Conservation (phyloP, 768 basidiomycete genomes). For the Termitomyces titanicus region DNA sequence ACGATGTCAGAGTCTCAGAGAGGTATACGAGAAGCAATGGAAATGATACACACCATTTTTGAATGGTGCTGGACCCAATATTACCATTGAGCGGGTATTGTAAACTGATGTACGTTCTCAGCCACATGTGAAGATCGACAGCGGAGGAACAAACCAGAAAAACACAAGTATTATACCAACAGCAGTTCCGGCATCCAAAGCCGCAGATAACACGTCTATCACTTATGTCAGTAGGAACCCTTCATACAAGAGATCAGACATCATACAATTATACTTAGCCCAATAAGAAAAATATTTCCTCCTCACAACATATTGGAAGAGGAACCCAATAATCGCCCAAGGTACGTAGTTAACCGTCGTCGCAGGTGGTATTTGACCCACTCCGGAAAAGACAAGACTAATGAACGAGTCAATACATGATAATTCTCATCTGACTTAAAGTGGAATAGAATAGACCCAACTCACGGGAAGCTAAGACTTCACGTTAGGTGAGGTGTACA, state of each 20-base stretch:
- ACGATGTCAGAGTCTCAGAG: no score
- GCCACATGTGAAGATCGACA: not conserved
- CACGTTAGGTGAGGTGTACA: not conserved
- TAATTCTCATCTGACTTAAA: not conserved
- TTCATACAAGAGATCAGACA: not conserved
- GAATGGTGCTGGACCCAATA: conserved; percentile 33
- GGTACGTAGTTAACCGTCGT: conserved; percentile 83
- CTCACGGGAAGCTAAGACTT: conserved; percentile 44
- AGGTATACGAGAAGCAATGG: not conserved
- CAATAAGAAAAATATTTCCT: conserved; percentile 67
- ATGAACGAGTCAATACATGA: not conserved
- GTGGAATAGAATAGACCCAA: not conserved
- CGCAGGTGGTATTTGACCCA: conserved; percentile 72
- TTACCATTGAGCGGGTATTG: conserved; percentile 42
- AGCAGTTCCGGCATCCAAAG: conserved; percentile 71
- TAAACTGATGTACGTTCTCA: conserved; percentile 25
- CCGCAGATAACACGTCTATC: conserved; percentile 69
- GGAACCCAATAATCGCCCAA: conserved; percentile 71
- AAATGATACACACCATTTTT: conserved; percentile 27
- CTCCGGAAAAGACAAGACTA: conserved; percentile 69
- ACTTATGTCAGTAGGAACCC: not conserved
- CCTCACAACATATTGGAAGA: conserved; percentile 74
- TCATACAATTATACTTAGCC: conserved; percentile 75
- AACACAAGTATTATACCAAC: conserved; percentile 64
- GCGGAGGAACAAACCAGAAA: conserved; percentile 47